phyloP scores from a whole-genome alignment of 2,329 filamentous ascomycete species.

The Aspergillus sclerotialis region DNA sequence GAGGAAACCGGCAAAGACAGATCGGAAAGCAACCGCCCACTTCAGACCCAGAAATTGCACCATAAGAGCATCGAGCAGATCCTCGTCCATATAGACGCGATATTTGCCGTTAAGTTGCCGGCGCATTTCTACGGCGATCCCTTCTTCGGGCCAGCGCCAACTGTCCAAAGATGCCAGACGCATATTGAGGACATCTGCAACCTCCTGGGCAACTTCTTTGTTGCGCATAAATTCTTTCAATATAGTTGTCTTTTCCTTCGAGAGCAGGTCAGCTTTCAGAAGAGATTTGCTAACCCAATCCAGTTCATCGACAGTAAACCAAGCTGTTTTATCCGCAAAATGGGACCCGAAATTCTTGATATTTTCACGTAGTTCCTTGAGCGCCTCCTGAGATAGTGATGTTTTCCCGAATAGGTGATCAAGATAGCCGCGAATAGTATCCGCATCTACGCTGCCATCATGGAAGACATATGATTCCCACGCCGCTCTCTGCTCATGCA shows the following conservation, averaged over 20 bases:
- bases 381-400: slow-evolving; percentile 33
- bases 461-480: slow-evolving; percentile 55
- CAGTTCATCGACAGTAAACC: slow-evolving; percentile 39
- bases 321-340: slow-evolving; percentile 19
- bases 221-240: slow-evolving; percentile 47
- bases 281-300: slow-evolving; percentile 43
- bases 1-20: slow-evolving; percentile 31
- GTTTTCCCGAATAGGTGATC: slow-evolving; percentile 43
- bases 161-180: slow-evolving; percentile 43
- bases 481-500: slow-evolving; percentile 45
- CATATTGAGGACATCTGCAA: slow-evolving; percentile 53
- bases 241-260: slow-evolving; percentile 44
- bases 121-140: slow-evolving; percentile 44
- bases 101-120: slow-evolving; percentile 53
- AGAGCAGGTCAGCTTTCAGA: slow-evolving; percentile 44
- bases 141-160: slow-evolving; percentile 46
- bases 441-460: slow-evolving; percentile 36
- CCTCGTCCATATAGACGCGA: slow-evolving; percentile 53
- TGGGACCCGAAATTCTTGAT: slow-evolving; percentile 33
- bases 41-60: slow-evolving; percentile 49
- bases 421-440: slow-evolving; percentile 45
- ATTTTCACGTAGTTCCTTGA: slow-evolving; percentile 35
- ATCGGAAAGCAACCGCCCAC: slow-evolving; percentile 45
- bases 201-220: slow-evolving; percentile 44
- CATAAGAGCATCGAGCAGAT: slow-evolving; percentile 50